A percentile compares a stretch with the other conserved stretches of the same genome.
These are phyloP conservation scores for Zasmidium cellare DNA, from an alignment of 2,329 filamentous ascomycete genomes.

Conservation along the genomic window DNA sequence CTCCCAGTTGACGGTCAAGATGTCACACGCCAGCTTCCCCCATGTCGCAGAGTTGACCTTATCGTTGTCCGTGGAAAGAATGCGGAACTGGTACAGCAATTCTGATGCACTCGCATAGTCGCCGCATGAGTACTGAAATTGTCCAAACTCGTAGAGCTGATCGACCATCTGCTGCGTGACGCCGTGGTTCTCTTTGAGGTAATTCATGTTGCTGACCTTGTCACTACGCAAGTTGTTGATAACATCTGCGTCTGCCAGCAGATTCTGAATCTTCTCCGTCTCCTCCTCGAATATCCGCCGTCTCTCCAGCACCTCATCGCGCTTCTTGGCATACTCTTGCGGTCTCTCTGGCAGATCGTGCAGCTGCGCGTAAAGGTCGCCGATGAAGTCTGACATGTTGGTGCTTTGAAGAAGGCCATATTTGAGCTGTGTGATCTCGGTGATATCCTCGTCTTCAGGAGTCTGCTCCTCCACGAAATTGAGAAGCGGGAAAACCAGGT, in stretches of 20 bases:
- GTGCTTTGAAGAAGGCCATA: slow-evolving; percentile 94
- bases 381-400: slow-evolving; percentile 99
- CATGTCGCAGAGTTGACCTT: slow-evolving; percentile 94
- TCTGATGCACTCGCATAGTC: slow-evolving; percentile 89
- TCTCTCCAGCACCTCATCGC: slow-evolving; percentile 81
- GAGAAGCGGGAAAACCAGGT: slow-evolving; percentile 93
- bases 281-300: slow-evolving; percentile 83
- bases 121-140: slow-evolving; percentile 97
- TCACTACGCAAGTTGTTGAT: slow-evolving; percentile 89
- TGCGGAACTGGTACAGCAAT: slow-evolving; percentile 94
- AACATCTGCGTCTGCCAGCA: slow-evolving; percentile 85
- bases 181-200: slow-evolving; percentile 92
- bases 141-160: slow-evolving; percentile 90
- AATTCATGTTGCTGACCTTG: slow-evolving; percentile 98
- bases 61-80: slow-evolving; percentile 97
- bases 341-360: slow-evolving; percentile 76
- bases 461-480: slow-evolving; percentile 83
- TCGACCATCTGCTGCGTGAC: slow-evolving; percentile 96
- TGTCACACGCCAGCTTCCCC: slow-evolving; percentile 97
- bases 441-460: slow-evolving; percentile 73
- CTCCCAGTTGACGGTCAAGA: slow-evolving; percentile 94
- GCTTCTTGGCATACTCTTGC: slow-evolving; percentile 83
- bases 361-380: slow-evolving; percentile 85
- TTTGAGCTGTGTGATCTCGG: slow-evolving; percentile 79
- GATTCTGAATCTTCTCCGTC: slow-evolving; percentile 82